phyloP scores from a whole-genome alignment of 176 grass and related monocot species.

The Musa troglodytarum region DNA sequence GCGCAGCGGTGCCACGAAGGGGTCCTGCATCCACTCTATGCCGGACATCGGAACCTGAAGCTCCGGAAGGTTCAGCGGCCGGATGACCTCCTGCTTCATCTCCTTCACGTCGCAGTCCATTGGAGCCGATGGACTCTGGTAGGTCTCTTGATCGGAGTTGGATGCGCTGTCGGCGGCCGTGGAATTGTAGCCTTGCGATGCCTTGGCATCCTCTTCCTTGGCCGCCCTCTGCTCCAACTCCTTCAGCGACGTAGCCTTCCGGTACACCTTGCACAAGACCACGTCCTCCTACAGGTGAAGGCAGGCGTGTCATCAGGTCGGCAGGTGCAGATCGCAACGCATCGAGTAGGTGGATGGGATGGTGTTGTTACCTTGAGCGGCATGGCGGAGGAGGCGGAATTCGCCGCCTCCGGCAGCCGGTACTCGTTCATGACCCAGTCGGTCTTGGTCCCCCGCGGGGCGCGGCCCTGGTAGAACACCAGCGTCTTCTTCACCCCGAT shows the following conservation, averaged over 20 bases:
- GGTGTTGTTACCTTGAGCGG: not conserved
- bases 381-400: not conserved
- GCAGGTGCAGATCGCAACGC: too few species aligned
- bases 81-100: not conserved
- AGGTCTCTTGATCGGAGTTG: not conserved
- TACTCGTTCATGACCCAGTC: slow-evolving; percentile 21
- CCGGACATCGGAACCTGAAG: not conserved
- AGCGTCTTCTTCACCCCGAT: slow-evolving; percentile 15
- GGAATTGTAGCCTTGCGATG: not conserved
- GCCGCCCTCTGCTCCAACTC: slow-evolving; percentile 14
- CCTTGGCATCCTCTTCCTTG: not conserved
- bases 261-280: slow-evolving; percentile 13
- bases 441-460: slow-evolving; percentile 3
- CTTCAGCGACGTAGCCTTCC: slow-evolving; percentile 8
- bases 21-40: slow-evolving; percentile 10
- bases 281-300: not conserved
- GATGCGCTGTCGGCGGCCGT: not conserved
- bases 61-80: not conserved
- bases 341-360: too few species aligned
- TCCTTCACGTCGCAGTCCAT: not conserved
- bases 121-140: not conserved
- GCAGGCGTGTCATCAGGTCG: too few species aligned
- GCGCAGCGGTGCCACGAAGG: slow-evolving; percentile 1
- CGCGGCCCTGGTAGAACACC: slow-evolving; percentile 9
- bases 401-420: not conserved